phyloP scores from a whole-genome alignment of 2,329 filamentous ascomycete genomes.

The Karstenula rhodostoma region DNA sequence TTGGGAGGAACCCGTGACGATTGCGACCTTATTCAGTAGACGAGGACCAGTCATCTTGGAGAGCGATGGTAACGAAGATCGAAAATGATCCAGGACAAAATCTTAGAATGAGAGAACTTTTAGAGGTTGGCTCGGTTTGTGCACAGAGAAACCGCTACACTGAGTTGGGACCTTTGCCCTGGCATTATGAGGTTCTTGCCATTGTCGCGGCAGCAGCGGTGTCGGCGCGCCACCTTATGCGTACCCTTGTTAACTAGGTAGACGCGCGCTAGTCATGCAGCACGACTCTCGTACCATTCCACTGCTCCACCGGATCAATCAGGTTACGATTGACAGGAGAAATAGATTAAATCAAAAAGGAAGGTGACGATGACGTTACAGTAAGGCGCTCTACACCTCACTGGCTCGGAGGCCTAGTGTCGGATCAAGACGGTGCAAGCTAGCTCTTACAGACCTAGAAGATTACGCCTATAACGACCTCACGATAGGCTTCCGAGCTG shows the following conservation, averaged over 20 bases:
- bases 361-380: background rate
- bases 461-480: too few species aligned
- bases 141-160: background rate
- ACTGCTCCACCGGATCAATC: background rate
- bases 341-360: background rate
- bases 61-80: background rate
- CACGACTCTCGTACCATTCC: background rate
- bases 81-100: background rate
- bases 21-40: constrained; percentile 28
- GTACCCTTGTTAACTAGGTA: background rate
- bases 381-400: background rate
- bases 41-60: constrained; percentile 18
- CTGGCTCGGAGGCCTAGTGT: too few species aligned
- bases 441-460: too few species aligned
- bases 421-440: too few species aligned
- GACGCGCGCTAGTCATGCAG: background rate
- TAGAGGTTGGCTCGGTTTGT: background rate
- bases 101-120: background rate
- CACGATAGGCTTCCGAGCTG: too few species aligned
- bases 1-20: constrained; percentile 40
- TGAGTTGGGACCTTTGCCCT: constrained; percentile 2
- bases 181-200: background rate
- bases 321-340: background rate
- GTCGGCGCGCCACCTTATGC: background rate
- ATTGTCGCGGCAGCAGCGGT: too few species aligned